Evolutionary conservation across 1,139 yeast genomes (phyloP).

Genomic region (Magnusiomyces magnusii): DNA sequence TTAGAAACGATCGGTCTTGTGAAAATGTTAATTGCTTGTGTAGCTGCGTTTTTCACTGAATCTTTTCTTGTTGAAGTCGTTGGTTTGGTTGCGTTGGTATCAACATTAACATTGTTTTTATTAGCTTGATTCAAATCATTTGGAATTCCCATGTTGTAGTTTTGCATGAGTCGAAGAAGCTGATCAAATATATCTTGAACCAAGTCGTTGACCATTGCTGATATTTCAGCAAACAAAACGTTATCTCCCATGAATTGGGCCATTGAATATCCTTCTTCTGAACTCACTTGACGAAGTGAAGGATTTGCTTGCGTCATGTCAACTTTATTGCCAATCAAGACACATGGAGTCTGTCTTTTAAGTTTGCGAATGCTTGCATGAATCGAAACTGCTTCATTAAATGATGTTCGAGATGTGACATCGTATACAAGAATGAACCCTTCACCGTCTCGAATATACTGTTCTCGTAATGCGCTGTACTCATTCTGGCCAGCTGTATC

Average conservation of each 20-base stretch:
- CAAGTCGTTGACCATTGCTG: slow-evolving; percentile 87
- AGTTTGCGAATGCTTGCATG: slow-evolving; percentile 81
- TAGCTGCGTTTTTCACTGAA: background rate
- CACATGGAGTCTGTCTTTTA: slow-evolving; percentile 45
- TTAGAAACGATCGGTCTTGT: background rate
- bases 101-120: background rate
- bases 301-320: slow-evolving; percentile 68
- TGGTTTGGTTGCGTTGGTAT: background rate
- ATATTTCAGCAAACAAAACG: slow-evolving; percentile 83
- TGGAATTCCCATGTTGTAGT: slow-evolving; percentile 30
- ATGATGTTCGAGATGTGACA: slow-evolving; percentile 69
- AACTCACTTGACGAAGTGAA: slow-evolving; percentile 47
- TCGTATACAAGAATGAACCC: slow-evolving; percentile 48
- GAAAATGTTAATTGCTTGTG: background rate
- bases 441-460: slow-evolving; percentile 64
- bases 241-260: slow-evolving; percentile 51
- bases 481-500: slow-evolving; percentile 95
- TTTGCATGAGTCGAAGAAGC: slow-evolving; percentile 58
- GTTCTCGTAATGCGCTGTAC: slow-evolving; percentile 85
- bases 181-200: slow-evolving; percentile 89
- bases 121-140: too few species aligned
- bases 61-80: background rate
- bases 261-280: slow-evolving; percentile 70
- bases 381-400: slow-evolving; percentile 70
- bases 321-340: slow-evolving; percentile 37